Base-by-base conservation (phyloP, 2,329 filamentous ascomycete species). In the Claviceps humidiphila region DNA sequence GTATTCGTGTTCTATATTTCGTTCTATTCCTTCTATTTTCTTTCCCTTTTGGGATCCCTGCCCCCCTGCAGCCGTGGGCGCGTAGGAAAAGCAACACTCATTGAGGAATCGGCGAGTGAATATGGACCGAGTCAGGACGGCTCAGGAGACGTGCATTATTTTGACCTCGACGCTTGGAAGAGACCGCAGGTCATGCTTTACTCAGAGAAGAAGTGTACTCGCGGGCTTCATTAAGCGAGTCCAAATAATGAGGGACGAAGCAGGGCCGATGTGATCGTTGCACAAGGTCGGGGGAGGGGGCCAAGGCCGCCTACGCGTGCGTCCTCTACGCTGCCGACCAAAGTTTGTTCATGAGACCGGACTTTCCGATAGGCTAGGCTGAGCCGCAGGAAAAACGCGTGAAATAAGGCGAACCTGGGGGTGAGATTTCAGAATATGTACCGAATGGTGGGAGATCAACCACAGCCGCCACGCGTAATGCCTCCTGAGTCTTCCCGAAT, bases 221-320 rank as follows among this genome's bases (percentile, higher is more conserved):
- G 40, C 5, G 49, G 42, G 53, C 53, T 41, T 52, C 53, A 50
- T 50, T 37, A 54, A 52, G 53, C 53, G 53, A 54, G 22, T 22
- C 37, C 38, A 41, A 45, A 40, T 42, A 20, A 49, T 39, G 22
- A 20, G 16, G 40, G 47, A 50, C 17, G 43, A 52, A 44, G 47
- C 50, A 54, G 53, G 53, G 41, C 53, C 53, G 53, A 54, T 52
- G 50, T 46, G 5, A 30, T 50, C 42, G 41, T 54, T 47, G 50
- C 47, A 54, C 53, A 54, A 52, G 46, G 41, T 16, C 37, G 42
- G 41, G 26, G 51, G 2, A 14, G 20, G 47, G 44, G 49, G 37
- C 40, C 3, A 13, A 22, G 39, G 26, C 39, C 30, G 39, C 40
- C 26, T 13, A 6, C 14, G 22, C 37, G 37, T 40, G 43, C n/a